phyloP scores from a whole-genome alignment of 23 red algal genomes.

The Agarophyton chilense region DNA sequence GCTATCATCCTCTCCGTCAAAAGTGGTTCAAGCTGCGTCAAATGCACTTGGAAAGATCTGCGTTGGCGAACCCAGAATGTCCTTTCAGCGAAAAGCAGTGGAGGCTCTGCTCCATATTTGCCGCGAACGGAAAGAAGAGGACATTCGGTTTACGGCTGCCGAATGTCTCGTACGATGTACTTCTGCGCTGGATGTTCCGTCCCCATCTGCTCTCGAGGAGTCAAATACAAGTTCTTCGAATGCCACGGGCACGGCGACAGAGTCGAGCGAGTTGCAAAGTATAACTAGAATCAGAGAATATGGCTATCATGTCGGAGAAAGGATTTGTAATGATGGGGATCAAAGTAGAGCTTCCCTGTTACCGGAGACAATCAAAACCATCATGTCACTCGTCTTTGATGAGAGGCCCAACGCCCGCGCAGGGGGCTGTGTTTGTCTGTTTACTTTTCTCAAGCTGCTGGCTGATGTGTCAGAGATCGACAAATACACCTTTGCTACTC shows the following conservation, averaged over 20 bases:
- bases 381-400: slow-evolving; percentile 25
- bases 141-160: slow-evolving; percentile 64
- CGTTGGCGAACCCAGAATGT: slow-evolving; percentile 46
- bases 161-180: slow-evolving; percentile 42
- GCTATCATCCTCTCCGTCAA: slow-evolving; percentile 12
- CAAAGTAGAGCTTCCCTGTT: background rate
- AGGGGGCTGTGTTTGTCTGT: slow-evolving; percentile 64
- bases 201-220: slow-evolving; percentile 19
- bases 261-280: slow-evolving; percentile 1
- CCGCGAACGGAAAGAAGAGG: slow-evolving; percentile 61
- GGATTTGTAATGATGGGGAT: background rate
- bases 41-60: slow-evolving; percentile 61
- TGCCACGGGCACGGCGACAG: background rate
- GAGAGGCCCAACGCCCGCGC: slow-evolving; percentile 51
- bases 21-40: slow-evolving; percentile 40
- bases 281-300: background rate
- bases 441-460: slow-evolving; percentile 59
- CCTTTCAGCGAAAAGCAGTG: slow-evolving; percentile 39
- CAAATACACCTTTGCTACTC: slow-evolving; percentile 8
- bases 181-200: slow-evolving; percentile 50
- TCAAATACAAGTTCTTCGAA: background rate
- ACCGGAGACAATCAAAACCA: background rate
- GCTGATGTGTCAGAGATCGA: background rate
- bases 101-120: slow-evolving; percentile 52
- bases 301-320: background rate